phyloP scores from a whole-genome alignment of 495 filamentous ascomycete species.

The Aspergillus heteromorphus region DNA sequence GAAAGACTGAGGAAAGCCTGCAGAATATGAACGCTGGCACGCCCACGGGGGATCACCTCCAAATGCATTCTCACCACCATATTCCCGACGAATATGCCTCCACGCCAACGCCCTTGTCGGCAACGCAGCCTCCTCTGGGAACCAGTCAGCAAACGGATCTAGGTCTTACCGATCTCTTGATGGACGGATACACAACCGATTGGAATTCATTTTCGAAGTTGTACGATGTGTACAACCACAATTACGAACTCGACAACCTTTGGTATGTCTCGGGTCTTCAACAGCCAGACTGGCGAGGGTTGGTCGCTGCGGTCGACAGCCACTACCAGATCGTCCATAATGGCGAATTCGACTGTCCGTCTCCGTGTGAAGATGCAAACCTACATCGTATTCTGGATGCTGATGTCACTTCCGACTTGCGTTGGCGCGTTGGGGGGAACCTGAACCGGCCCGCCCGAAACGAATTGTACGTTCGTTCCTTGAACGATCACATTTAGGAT shows the following conservation, averaged over 20 bases:
- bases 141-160: slow-evolving; percentile 17
- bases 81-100: slow-evolving; percentile 22
- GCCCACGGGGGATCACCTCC: slow-evolving; percentile 30
- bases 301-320: slow-evolving; percentile 45
- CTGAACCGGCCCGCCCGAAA: slow-evolving; percentile 23
- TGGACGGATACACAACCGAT: slow-evolving; percentile 37
- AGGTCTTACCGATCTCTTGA: slow-evolving; percentile 30
- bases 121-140: slow-evolving; percentile 23
- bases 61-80: slow-evolving; percentile 29
- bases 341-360: slow-evolving; percentile 26
- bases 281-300: slow-evolving; percentile 38
- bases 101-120: slow-evolving; percentile 20
- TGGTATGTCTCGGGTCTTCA: slow-evolving; percentile 42
- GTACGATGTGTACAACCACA: slow-evolving; percentile 36
- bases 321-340: slow-evolving; percentile 39
- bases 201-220: slow-evolving; percentile 33
- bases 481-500: background rate
- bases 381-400: slow-evolving; percentile 33
- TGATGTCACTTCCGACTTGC: slow-evolving; percentile 21
- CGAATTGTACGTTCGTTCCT: slow-evolving; percentile 37
- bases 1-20: slow-evolving; percentile 37
- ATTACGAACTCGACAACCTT: slow-evolving; percentile 39
- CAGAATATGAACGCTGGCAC: slow-evolving; percentile 23
- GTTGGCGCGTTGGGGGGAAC: slow-evolving; percentile 38
- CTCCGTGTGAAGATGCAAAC: slow-evolving; percentile 30